A percentile compares a stretch with the other conserved stretches of the same genome.
Evolutionary conservation across 2,329 filamentous ascomycete species (phyloP).

Genomic region (Ophiostoma perfectum): DNA sequence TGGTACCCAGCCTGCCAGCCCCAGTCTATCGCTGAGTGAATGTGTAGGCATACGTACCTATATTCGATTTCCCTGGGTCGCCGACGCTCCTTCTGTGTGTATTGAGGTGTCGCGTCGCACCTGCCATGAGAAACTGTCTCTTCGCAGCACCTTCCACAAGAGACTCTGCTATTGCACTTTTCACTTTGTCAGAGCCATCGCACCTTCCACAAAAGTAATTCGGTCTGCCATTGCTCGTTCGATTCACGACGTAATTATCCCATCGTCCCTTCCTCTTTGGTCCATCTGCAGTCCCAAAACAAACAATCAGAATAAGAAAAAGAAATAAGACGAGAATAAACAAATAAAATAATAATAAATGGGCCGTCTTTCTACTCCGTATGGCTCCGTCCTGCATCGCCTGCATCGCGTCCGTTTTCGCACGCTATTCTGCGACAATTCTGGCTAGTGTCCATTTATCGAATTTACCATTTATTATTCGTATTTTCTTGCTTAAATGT

Average conservation of each 20-base stretch:
- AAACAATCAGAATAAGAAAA: not conserved
- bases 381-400: not conserved
- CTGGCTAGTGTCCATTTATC: slow-evolving; percentile 5
- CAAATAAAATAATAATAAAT: too few relatives aligned
- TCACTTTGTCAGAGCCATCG: not conserved
- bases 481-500: not conserved
- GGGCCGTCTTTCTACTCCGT: not conserved
- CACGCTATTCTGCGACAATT: not conserved
- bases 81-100: not conserved
- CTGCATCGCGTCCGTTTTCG: too few relatives aligned
- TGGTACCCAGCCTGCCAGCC: too few relatives aligned
- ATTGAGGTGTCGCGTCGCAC: not conserved
- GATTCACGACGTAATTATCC: not conserved
- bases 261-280: not conserved
- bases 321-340: too few relatives aligned
- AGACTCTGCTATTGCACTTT: not conserved
- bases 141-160: not conserved
- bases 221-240: not conserved
- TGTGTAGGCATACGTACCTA: not conserved
- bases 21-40: not conserved
- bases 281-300: not conserved
- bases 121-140: not conserved
- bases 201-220: not conserved
- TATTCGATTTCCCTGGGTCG: too few relatives aligned
- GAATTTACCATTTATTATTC: slow-evolving; percentile 8